Conservation (phyloP, 2,329 filamentous ascomycete genomes). For the Alternaria angustiovoidea region DNA sequence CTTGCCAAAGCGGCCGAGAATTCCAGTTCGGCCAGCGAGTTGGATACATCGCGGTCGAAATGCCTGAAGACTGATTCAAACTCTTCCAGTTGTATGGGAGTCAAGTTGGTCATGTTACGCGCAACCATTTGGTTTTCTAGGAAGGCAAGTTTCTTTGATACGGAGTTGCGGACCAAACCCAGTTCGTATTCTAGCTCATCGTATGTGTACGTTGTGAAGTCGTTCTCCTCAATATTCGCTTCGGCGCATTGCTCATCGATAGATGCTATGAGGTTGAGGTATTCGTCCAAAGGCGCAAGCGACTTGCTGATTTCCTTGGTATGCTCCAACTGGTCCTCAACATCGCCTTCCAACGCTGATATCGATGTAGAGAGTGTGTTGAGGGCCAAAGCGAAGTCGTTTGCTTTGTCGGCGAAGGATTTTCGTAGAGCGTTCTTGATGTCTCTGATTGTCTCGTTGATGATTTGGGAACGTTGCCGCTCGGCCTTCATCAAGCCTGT, state of each 20-base stretch:
- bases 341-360: constrained; percentile 94
- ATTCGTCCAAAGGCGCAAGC: constrained; percentile 87
- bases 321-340: constrained; percentile 91
- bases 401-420: constrained; percentile 96
- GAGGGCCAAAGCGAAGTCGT: constrained; percentile 93
- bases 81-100: constrained; percentile 96
- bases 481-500: constrained; percentile 79
- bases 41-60: constrained; percentile 92
- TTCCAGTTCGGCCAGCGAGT: constrained; percentile 89
- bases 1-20: constrained; percentile 97
- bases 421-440: constrained; percentile 95
- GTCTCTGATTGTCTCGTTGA: constrained; percentile 98
- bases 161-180: constrained; percentile 86
- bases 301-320: constrained; percentile 86
- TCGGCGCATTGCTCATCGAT: constrained; percentile 90
- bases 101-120: constrained; percentile 97
- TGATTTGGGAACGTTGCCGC: constrained; percentile 86
- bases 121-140: constrained; percentile 98
- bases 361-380: constrained; percentile 95
- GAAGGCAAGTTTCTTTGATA: constrained; percentile 95
- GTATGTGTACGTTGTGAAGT: constrained; percentile 99
- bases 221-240: constrained; percentile 98
- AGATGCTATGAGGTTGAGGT: constrained; percentile 84
- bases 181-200: constrained; percentile 96
- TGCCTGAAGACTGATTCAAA: constrained; percentile 98